These are phyloP conservation scores for Penicillium paneum DNA, from an alignment of 2,329 filamentous ascomycete genomes.

Conservation along the genomic window DNA sequence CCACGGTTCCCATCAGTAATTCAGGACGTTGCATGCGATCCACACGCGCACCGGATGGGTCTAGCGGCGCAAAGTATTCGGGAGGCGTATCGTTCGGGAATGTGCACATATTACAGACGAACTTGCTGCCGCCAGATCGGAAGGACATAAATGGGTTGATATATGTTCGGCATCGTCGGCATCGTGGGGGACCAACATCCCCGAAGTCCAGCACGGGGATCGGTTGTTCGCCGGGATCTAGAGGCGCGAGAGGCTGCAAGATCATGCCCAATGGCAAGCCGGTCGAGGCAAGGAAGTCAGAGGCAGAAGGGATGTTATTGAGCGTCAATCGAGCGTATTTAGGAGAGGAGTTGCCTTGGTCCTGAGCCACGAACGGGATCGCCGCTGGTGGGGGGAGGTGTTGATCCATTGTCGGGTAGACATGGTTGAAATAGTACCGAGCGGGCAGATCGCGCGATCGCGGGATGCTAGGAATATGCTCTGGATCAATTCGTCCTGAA, in stretches of 20 bases:
- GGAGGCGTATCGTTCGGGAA: slow-evolving; percentile 91
- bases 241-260: slow-evolving; percentile 78
- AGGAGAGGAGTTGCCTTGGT: slow-evolving; percentile 94
- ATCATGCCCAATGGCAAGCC: slow-evolving; percentile 82
- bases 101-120: slow-evolving; percentile 96
- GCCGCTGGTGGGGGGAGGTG: slow-evolving; percentile 86
- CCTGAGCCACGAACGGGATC: slow-evolving; percentile 85
- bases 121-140: slow-evolving; percentile 87
- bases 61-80: slow-evolving; percentile 91
- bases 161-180: slow-evolving; percentile 88
- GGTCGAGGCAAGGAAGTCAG: slow-evolving; percentile 75
- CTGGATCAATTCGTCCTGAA: slow-evolving; percentile 76
- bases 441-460: slow-evolving; percentile 77
- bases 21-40: slow-evolving; percentile 88
- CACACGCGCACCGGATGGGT: slow-evolving; percentile 78
- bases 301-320: slow-evolving; percentile 84
- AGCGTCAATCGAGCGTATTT: slow-evolving; percentile 88
- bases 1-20: slow-evolving; percentile 85
- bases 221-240: slow-evolving; percentile 78
- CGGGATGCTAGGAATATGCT: slow-evolving; percentile 90
- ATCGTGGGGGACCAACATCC: slow-evolving; percentile 82
- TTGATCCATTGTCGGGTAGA: slow-evolving; percentile 94
- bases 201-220: slow-evolving; percentile 96
- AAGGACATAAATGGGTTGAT: slow-evolving; percentile 99
- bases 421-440: slow-evolving; percentile 77